These are phyloP conservation scores for Ramichloridium luteum DNA, from an alignment of 2,329 filamentous ascomycete species.

Conservation along the genomic window DNA sequence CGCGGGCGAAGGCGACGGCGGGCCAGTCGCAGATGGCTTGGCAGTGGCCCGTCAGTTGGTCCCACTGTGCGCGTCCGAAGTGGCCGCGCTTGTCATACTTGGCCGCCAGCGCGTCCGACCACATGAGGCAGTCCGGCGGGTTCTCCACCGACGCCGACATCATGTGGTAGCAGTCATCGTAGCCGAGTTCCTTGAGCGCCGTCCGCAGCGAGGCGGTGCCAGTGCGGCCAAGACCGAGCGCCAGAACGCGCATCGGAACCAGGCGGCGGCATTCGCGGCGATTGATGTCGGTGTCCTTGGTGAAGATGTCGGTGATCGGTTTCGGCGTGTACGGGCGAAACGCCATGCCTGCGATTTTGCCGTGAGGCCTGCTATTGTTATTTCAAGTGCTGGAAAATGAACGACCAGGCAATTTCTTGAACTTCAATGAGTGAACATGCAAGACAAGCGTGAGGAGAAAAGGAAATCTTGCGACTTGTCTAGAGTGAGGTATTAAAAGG, in stretches of 20 bases:
- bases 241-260: conserved; percentile 61
- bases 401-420: too few species aligned
- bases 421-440: too few species aligned
- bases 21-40: conserved; percentile 59
- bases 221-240: conserved; percentile 56
- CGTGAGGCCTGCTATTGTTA: too few species aligned
- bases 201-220: conserved; percentile 57
- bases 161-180: conserved; percentile 61
- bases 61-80: conserved; percentile 57
- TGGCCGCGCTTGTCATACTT: conserved; percentile 49
- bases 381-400: too few species aligned
- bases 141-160: conserved; percentile 59
- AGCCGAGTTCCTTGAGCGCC: conserved; percentile 54
- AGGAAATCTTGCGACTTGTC: too few species aligned
- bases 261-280: conserved; percentile 50
- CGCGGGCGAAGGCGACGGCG: conserved; percentile 53
- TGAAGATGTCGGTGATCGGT: conserved; percentile 50
- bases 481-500: too few species aligned
- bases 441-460: too few species aligned
- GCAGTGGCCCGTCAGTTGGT: conserved; percentile 53
- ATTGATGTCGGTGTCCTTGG: conserved; percentile 55
- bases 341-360: too few species aligned
- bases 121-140: conserved; percentile 54
- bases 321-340: conserved; percentile 32
- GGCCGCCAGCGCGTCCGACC: conserved; percentile 55